phyloP scores from a whole-genome alignment of 1,284 basidiomycete genomes.

The Ceratobasidium sp. region DNA sequence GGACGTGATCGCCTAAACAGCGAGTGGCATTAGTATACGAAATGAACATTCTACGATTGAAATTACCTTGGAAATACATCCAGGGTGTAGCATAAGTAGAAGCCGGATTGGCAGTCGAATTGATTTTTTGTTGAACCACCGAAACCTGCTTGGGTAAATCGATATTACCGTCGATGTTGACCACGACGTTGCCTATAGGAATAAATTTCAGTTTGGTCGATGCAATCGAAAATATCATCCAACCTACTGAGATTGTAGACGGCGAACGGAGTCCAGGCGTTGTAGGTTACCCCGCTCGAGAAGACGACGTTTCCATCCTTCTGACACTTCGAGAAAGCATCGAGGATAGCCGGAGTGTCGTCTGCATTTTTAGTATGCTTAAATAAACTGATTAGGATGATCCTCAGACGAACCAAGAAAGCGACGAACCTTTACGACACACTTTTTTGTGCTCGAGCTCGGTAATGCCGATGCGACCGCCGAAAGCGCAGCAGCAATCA shows the following conservation, averaged over 20 bases:
- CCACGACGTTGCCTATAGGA: constrained; percentile 54
- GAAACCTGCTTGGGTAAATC: constrained; percentile 56
- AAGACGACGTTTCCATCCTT: constrained; percentile 54
- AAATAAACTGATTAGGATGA: not conserved
- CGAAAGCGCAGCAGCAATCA: constrained; percentile 27
- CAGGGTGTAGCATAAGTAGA: constrained; percentile 56
- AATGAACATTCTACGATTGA: too few species aligned
- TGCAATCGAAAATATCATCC: too few species aligned
- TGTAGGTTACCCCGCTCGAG: constrained; percentile 53
- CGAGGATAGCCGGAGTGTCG: constrained; percentile 53
- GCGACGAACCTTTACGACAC: constrained; percentile 29
- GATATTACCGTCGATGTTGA: constrained; percentile 57
- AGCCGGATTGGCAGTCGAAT: constrained; percentile 43
- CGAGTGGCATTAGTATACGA: too few species aligned
- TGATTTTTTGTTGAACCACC: constrained; percentile 49
- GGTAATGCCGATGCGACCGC: constrained; percentile 10
- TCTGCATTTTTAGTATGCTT: constrained; percentile 47
- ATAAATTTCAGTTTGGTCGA: not conserved
- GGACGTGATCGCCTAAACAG: constrained; percentile 48
- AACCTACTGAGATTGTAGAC: constrained; percentile 51
- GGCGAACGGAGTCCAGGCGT: constrained; percentile 52
- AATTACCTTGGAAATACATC: constrained; percentile 54
- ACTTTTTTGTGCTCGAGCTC: constrained; percentile 13
- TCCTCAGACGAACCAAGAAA: not conserved
- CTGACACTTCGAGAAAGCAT: constrained; percentile 53